Base-by-base conservation (phyloP, 2,329 filamentous ascomycete species). In the Penicillium sp. region DNA sequence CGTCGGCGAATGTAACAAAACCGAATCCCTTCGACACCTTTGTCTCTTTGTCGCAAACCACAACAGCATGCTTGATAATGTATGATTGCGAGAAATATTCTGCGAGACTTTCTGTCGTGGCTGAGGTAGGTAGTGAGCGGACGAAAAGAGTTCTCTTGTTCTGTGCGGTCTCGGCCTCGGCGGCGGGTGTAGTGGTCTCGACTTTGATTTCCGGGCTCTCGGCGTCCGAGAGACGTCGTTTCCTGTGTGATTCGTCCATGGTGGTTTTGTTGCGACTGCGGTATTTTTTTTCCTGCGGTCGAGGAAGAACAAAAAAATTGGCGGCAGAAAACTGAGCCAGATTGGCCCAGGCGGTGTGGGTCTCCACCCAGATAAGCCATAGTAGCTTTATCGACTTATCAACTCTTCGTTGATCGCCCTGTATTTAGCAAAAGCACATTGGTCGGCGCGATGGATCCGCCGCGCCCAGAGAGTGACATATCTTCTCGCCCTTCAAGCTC, bases 1-100 rank as follows among this genome's bases (percentile, higher is more conserved):
- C 84, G 71, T 99, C 94, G 66, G 92, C 90, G 68, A 99, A 94
- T 2, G 94, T 97, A 55, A 99, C 93, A 75, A 99, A 99, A 51
- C 94, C 94, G 74, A 92, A 99, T 18, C 94, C 93, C 70, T 90
- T 89, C 14, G 91, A 97, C 65, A 87, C 80, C 70, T 96, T 96
- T 2, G 92, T 96, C 62, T 86, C 81, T 16, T 89, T 86, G 72
- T 99, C 93, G 55, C 88, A 78, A 38, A 99, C 92, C 5, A 96
- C 92, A n/a, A 89, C 90, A 50, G 94, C 93, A 75, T 97, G 93
- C 75, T 97, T 97, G 71, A 99, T 85, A 8, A 95, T 92, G 68
- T 90, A 97, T 57, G 92, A 89, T 72, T 97, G 86, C 7, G 94
- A 97, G 77, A 99, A 99, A 74, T 92, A 88, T 57, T 91, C 87